These are phyloP conservation scores for Cyclotella baltica DNA, from an alignment of 108 stramenopile species.

Conservation along the genomic window DNA sequence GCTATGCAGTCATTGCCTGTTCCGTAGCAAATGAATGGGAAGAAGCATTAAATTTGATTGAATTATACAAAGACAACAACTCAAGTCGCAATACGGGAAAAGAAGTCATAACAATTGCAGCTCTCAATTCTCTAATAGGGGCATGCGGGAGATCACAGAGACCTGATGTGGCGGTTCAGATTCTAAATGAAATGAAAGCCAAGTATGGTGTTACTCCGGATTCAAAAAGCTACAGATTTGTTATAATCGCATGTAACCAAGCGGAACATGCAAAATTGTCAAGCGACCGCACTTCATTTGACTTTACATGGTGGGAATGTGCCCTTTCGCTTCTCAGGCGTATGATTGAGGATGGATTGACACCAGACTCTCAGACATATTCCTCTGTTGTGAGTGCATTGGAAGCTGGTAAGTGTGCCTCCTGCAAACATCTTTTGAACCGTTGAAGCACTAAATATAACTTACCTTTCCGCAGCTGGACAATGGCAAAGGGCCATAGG, in stretches of 20 bases:
- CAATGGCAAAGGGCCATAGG: constrained; percentile 84
- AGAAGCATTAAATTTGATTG: constrained; percentile 69
- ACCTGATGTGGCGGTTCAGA: constrained; percentile 66
- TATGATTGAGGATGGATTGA: constrained; percentile 73
- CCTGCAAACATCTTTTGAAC: background rate
- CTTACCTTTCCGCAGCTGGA: constrained; percentile 57
- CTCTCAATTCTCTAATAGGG: constrained; percentile 70
- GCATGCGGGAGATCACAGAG: constrained; percentile 68
- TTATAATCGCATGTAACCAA: constrained; percentile 82
- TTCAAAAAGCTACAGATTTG: constrained; percentile 58
- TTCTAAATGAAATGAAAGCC: constrained; percentile 64
- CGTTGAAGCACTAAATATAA: background rate
- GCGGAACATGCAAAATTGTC: constrained; percentile 60
- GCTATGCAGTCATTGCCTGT: constrained; percentile 52
- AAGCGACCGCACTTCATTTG: constrained; percentile 1
- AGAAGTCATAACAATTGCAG: constrained; percentile 31
- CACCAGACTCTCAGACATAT: constrained; percentile 65
- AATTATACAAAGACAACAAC: constrained; percentile 54
- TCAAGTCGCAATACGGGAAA: too few species aligned
- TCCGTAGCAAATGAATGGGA: constrained; percentile 59
- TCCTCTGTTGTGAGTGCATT: constrained; percentile 76
- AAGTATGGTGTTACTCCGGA: constrained; percentile 59
- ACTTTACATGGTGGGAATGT: constrained; percentile 78
- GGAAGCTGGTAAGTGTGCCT: constrained; percentile 24
- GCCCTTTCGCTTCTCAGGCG: constrained; percentile 68